These are phyloP conservation scores for Themeda triandra DNA, from an alignment of 176 grass and related monocot species.

Conservation along the genomic window DNA sequence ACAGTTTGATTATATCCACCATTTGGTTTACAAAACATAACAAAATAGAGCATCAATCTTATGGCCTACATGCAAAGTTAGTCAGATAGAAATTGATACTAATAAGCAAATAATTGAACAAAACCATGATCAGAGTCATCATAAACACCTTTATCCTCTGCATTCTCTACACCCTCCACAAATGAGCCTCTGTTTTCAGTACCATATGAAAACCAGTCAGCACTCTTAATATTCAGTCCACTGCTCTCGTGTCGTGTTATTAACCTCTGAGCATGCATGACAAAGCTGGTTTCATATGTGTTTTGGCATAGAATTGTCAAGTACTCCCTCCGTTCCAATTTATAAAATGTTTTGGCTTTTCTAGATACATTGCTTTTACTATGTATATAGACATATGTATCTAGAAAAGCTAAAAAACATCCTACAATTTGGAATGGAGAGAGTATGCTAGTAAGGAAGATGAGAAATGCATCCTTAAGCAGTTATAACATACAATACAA, in stretches of 20 bases:
- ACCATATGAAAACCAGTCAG: not conserved
- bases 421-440: not conserved
- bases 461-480: not conserved
- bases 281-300: not conserved
- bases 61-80: conserved; percentile 16
- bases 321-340: not conserved
- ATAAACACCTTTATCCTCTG: conserved; percentile 39
- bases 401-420: not conserved
- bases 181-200: conserved; percentile 39
- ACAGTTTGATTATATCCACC: conserved; percentile 21
- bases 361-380: not conserved
- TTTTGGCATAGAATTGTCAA: not conserved
- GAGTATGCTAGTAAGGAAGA: not conserved
- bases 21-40: conserved; percentile 19
- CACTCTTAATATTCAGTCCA: not conserved
- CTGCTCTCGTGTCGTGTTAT: not conserved
- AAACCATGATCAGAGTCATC: conserved; percentile 36
- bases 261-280: not conserved
- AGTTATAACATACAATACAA: conserved; percentile 6
- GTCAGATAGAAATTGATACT: conserved; percentile 12
- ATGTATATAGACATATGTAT: not conserved
- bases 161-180: conserved; percentile 8
- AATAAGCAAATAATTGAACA: conserved; percentile 8
- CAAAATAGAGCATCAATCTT: conserved; percentile 34
- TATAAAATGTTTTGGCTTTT: not conserved